Evolutionary conservation across 257 asterid species (phyloP).

Genomic region (Cynanchum wilfordii): DNA sequence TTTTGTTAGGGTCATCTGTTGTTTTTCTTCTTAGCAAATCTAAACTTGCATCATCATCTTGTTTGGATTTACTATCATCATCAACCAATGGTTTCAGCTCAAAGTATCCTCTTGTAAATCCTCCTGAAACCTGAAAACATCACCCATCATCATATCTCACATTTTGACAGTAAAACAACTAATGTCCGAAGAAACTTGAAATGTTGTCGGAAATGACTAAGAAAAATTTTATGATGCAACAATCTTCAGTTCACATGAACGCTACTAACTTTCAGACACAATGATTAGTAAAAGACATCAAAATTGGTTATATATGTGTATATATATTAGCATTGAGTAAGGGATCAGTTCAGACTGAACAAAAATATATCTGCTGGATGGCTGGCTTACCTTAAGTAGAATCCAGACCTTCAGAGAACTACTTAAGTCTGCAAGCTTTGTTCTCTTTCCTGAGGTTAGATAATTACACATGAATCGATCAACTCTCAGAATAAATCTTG

Average conservation of each 20-base stretch:
- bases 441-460: slow-evolving; percentile 84
- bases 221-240: background rate
- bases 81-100: slow-evolving; percentile 69
- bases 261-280: background rate
- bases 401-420: slow-evolving; percentile 98
- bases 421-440: slow-evolving; percentile 79
- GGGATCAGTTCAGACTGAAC: slow-evolving; percentile 6
- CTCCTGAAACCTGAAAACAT: slow-evolving; percentile 83
- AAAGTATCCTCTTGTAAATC: slow-evolving; percentile 70
- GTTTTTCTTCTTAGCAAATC: slow-evolving; percentile 46
- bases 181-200: background rate
- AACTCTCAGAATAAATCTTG: slow-evolving; percentile 75
- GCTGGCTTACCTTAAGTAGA: slow-evolving; percentile 74
- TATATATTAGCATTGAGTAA: background rate
- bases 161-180: background rate
- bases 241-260: background rate
- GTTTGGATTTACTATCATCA: slow-evolving; percentile 33
- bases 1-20: slow-evolving; percentile 42
- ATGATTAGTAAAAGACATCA: background rate
- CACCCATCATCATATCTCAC: background rate
- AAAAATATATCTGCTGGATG: background rate
- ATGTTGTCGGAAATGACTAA: too few relatives aligned
- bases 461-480: slow-evolving; percentile 90
- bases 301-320: background rate
- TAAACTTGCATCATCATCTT: slow-evolving; percentile 34